A percentile compares a stretch with the other conserved stretches of the same genome.
Conservation (phyloP, 1,284 basidiomycete species). For the Sparassis latifolia region DNA sequence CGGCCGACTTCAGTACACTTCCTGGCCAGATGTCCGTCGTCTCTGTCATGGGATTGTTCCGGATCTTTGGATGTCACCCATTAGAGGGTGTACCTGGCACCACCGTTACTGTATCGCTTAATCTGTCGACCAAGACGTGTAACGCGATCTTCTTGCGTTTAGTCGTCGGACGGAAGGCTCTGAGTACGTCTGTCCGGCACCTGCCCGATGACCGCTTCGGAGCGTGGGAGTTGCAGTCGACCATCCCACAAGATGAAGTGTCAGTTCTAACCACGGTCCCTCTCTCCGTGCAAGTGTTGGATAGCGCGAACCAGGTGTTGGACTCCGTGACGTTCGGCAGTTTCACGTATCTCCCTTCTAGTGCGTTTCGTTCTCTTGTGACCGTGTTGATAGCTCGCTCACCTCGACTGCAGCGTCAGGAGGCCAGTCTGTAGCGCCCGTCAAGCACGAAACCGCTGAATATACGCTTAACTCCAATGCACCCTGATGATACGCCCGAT, state of each 20-base stretch:
- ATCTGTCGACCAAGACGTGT: constrained; percentile 43
- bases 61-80: constrained; percentile 54
- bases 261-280: constrained; percentile 32
- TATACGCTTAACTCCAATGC: neutral
- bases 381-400: too few relatives aligned
- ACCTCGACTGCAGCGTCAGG: too few relatives aligned
- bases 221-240: constrained; percentile 56
- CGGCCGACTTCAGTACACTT: too few relatives aligned
- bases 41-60: constrained; percentile 47
- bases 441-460: neutral
- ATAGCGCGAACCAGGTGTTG: constrained; percentile 41
- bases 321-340: constrained; percentile 65
- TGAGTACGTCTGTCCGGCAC: constrained; percentile 47
- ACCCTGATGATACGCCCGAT: neutral
- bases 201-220: constrained; percentile 27
- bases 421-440: too few relatives aligned
- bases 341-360: constrained; percentile 55
- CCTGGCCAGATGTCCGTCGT: neutral
- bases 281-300: constrained; percentile 58
- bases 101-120: constrained; percentile 53
- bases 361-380: constrained; percentile 28
- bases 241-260: constrained; percentile 39
- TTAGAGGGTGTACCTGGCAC: constrained; percentile 52
- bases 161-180: constrained; percentile 54
- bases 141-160: constrained; percentile 56